Percentiles rank a stretch among this genome's conserved stretches.
These are phyloP conservation scores for Taiozyma sp. DNA, from an alignment of 1,139 yeast genomes.

Conservation along the genomic window DNA sequence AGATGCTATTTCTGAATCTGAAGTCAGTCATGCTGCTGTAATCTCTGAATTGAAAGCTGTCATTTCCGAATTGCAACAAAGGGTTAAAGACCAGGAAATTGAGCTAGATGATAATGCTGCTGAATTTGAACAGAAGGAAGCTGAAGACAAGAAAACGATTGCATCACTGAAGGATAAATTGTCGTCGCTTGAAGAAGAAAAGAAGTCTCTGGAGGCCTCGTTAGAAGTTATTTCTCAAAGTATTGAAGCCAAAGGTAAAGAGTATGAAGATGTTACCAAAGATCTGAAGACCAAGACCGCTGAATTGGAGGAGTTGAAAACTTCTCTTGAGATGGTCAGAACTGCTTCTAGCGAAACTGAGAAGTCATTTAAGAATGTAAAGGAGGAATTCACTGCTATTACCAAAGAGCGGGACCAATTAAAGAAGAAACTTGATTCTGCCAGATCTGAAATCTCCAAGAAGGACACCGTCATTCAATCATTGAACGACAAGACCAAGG, in stretches of 20 bases:
- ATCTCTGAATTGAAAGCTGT: constrained; percentile 2
- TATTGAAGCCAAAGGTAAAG: constrained; percentile 27
- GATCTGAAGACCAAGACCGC: constrained; percentile 10
- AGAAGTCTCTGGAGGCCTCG: constrained; percentile 26
- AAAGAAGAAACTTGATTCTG: constrained; percentile 5
- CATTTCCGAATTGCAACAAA: not conserved
- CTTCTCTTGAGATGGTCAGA: not conserved
- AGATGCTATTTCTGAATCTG: not conserved
- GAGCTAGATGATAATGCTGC: constrained; percentile 21
- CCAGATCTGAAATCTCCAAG: constrained; percentile 4
- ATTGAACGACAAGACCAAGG: constrained; percentile 9
- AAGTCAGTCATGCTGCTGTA: not conserved
- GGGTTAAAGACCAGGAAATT: constrained; percentile 9
- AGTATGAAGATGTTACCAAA: constrained; percentile 16
- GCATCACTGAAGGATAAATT: constrained; percentile 15
- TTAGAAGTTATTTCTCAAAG: constrained; percentile 28
- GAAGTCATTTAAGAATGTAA: not conserved
- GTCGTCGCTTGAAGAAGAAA: constrained; percentile 25
- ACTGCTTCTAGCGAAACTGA: not conserved
- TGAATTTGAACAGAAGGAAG: constrained; percentile 18
- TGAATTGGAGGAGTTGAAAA: constrained; percentile 11
- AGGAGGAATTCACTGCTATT: not conserved
- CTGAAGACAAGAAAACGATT: constrained; percentile 13
- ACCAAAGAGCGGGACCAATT: constrained; percentile 4
- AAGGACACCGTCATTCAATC: constrained; percentile 8